Evolutionary conservation across 1,139 yeast genomes (phyloP).

Genomic region (Scheffersomyces stambukii): DNA sequence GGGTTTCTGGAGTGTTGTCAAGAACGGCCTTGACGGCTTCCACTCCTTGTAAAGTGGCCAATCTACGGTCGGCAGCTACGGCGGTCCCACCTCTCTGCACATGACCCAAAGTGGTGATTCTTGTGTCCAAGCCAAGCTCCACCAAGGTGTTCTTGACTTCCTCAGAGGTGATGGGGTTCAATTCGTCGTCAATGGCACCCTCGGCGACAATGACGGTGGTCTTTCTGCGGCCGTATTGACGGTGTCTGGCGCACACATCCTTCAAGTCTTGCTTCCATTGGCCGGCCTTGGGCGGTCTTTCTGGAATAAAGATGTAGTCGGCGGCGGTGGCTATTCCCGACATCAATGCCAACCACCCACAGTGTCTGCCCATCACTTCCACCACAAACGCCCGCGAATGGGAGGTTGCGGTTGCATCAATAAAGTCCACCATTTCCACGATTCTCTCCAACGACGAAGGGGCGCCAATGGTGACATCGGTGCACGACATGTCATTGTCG

Average conservation of each 20-base stretch:
- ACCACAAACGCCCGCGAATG: conserved; percentile 97
- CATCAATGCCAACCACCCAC: conserved; percentile 98
- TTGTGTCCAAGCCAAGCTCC: conserved; percentile 82
- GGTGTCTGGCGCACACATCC: conserved; percentile 65
- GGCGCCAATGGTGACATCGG: conserved; percentile 96
- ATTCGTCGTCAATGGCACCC: conserved; percentile 86
- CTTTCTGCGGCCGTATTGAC: conserved; percentile 85
- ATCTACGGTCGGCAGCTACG: conserved; percentile 84
- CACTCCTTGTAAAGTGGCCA: conserved; percentile 95
- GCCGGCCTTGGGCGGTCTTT: conserved; percentile 66
- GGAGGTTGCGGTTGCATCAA: conserved; percentile 94
- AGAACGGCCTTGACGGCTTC: conserved; percentile 94
- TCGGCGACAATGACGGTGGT: conserved; percentile 96
- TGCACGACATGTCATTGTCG: conserved; percentile 95
- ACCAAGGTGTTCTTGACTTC: conserved; percentile 79
- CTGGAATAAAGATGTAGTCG: conserved; percentile 91
- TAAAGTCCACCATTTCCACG: conserved; percentile 89
- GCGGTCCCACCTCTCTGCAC: conserved; percentile 99
- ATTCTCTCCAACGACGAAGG: conserved; percentile 91
- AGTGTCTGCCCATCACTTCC: conserved; percentile 98
- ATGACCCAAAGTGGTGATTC: conserved; percentile 93
- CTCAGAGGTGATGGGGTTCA: conserved; percentile 75
- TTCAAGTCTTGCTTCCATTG: conserved; percentile 80
- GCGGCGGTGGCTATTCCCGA: conserved; percentile 96
- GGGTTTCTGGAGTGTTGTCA: conserved; percentile 83